Conservation (phyloP, 2,329 filamentous ascomycete species). For the Fusarium continuum region DNA sequence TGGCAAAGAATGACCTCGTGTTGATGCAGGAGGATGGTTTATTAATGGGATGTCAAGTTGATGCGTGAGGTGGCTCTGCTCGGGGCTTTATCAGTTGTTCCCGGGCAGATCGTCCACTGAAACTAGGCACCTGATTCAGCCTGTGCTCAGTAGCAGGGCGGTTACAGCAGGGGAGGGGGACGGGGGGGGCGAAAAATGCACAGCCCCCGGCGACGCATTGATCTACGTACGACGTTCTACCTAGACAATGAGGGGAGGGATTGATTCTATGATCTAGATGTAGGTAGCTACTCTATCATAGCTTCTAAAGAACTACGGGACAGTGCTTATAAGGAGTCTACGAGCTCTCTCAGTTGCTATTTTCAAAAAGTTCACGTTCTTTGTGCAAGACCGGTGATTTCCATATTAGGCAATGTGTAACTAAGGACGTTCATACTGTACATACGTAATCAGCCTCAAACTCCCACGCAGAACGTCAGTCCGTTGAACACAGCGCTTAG, state of each 20-base stretch:
- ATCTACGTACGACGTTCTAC: constrained; percentile 3
- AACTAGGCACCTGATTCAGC: constrained; percentile 20
- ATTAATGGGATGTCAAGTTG: constrained; percentile 10
- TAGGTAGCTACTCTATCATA: no score
- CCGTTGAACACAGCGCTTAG: background rate
- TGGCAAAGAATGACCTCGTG: constrained; percentile 1
- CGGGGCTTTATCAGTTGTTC: constrained; percentile 17
- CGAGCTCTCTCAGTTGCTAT: no score
- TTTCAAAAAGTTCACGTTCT: background rate
- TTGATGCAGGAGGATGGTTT: constrained; percentile 17
- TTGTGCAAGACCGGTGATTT: background rate
- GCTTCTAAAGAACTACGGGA: accelerated
- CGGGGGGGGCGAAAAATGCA: constrained; percentile 1
- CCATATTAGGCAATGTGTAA: constrained; percentile 8
- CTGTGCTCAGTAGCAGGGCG: constrained; percentile 4
- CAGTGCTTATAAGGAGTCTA: no score
- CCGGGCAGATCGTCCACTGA: constrained; percentile 17
- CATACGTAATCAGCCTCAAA: constrained; percentile 11
- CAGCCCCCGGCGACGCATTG: constrained; percentile 14
- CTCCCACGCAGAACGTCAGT: background rate
- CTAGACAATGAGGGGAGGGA: background rate
- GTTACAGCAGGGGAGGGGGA: background rate
- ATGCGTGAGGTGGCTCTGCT: constrained; percentile 12
- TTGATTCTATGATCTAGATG: background rate
- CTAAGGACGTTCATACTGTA: constrained; percentile 3